phyloP scores from a whole-genome alignment of 208 protist genomes.

The Trypanosoma brucei region DNA sequence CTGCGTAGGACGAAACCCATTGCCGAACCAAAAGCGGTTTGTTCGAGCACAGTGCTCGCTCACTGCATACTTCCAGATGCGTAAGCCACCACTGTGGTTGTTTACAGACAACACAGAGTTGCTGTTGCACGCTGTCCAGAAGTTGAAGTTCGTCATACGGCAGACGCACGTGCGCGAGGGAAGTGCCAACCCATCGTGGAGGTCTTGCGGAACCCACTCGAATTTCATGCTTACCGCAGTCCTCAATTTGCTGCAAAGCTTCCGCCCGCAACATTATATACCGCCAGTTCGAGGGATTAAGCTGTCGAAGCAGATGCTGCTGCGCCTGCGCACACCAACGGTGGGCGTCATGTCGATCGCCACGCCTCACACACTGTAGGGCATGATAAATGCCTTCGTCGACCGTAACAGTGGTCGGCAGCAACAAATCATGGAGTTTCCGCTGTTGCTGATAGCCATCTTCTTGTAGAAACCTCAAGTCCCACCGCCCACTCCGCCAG shows the following conservation, averaged over 20 bases:
- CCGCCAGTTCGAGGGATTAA: slow-evolving; percentile 38
- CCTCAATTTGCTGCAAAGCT: slow-evolving; percentile 42
- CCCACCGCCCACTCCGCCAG: slow-evolving; percentile 51
- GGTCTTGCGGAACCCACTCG: not conserved
- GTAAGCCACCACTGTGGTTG: slow-evolving; percentile 25
- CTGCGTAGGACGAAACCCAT: slow-evolving; percentile 20
- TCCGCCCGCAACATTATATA: slow-evolving; percentile 36
- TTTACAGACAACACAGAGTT: slow-evolving; percentile 12
- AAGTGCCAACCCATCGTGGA: slow-evolving; percentile 14
- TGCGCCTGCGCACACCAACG: slow-evolving; percentile 26
- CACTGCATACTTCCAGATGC: slow-evolving; percentile 18
- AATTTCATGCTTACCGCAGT: slow-evolving; percentile 19
- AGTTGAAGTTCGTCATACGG: slow-evolving; percentile 21
- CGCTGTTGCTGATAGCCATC: slow-evolving; percentile 5
- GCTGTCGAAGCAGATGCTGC: slow-evolving; percentile 19
- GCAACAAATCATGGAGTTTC: slow-evolving; percentile 21
- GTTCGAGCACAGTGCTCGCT: slow-evolving; percentile 14
- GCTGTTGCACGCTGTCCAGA: slow-evolving; percentile 20
- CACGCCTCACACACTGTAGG: slow-evolving; percentile 6
- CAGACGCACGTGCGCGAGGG: slow-evolving; percentile 8
- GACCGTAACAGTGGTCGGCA: slow-evolving; percentile 23
- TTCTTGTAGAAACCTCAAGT: slow-evolving; percentile 4
- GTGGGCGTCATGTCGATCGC: slow-evolving; percentile 10
- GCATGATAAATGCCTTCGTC: slow-evolving; percentile 27
- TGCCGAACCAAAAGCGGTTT: slow-evolving; percentile 18